phyloP scores from a whole-genome alignment of 495 filamentous ascomycete genomes.

The Annulohypoxylon bovei region DNA sequence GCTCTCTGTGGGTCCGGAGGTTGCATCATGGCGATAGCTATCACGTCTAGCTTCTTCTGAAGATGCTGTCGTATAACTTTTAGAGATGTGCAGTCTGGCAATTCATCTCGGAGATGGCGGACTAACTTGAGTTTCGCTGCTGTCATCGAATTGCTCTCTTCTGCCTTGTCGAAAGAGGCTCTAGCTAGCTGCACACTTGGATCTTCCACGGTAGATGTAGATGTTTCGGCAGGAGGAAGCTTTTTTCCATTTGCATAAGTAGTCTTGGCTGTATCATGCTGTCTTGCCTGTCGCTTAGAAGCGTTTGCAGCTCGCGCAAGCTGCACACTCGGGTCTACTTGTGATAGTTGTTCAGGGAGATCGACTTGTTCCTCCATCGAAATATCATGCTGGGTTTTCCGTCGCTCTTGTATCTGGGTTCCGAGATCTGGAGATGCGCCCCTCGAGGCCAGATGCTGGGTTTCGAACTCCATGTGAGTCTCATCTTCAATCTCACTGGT shows the following conservation, averaged over 20 bases:
- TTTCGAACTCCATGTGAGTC: neutral
- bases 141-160: constrained; percentile 43
- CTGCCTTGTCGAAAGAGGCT: constrained; percentile 40
- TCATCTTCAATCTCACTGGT: constrained; percentile 13
- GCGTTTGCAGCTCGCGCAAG: constrained; percentile 50
- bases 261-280: constrained; percentile 26
- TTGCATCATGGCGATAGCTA: constrained; percentile 71
- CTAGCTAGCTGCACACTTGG: constrained; percentile 39
- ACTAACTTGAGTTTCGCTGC: constrained; percentile 51
- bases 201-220: constrained; percentile 30
- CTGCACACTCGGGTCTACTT: constrained; percentile 47
- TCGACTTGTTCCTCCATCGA: neutral
- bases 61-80: constrained; percentile 68
- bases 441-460: neutral
- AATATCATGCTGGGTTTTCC: neutral
- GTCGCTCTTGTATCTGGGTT: constrained; percentile 8
- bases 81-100: constrained; percentile 75
- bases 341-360: constrained; percentile 13
- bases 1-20: constrained; percentile 66
- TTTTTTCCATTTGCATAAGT: neutral
- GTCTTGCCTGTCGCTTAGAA: constrained; percentile 40
- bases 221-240: constrained; percentile 9
- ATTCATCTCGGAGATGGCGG: constrained; percentile 65
- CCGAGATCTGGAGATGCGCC: constrained; percentile 23
- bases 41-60: constrained; percentile 66